Base-by-base conservation (phyloP, 768 basidiomycete species). In the Hericium erinaceus region DNA sequence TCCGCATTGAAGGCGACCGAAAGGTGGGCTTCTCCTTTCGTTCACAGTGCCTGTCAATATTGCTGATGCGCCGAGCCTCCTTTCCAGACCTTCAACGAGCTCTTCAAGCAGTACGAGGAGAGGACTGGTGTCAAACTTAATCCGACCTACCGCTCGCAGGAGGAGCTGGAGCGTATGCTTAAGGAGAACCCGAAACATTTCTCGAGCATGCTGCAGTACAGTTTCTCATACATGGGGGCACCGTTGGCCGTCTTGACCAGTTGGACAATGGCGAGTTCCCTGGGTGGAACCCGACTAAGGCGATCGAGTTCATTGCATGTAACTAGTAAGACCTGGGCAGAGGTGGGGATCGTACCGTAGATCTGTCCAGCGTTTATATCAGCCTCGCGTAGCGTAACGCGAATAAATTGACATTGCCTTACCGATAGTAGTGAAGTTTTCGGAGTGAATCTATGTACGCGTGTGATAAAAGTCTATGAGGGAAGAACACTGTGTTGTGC, bases 81-180 rank as follows among this genome's bases (percentile, higher is more conserved):
- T 26, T 33, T 9, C 2, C 9, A 33, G 33, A 59, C 61, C 11
- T 57, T 63, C 51, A 65, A 66, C 22, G 58, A 66, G 39, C 41
- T 66, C 40, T 57, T 65, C 48, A 51, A 54, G 37, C 52, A 40
- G 16, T 66, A 58, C 24, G 51, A 65, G n/a, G 56, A 24, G 12
- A 61, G 57, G 53, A 65, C 54, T 0, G 65, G 64, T 13, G 65
- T 50, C 46, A 61, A 63, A 38, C 38, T 64, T 6, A 44, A 65
- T 18, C 48, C 64, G 24, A 61, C 54, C 18, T 57, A 64, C 51
- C 20, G 56, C 18, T 53, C 64, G 4, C 12, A 54, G 37, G 58
- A 57, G 2, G 50, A 59, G n/a, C 54, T 58, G 6, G 61, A 58
- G 3, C 61, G 48, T 2, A 58, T 26, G n/a, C 1, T 64, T 2